Evolutionary conservation across 768 basidiomycete species (phyloP).

Genomic region (Leccinum rimulosum): DNA sequence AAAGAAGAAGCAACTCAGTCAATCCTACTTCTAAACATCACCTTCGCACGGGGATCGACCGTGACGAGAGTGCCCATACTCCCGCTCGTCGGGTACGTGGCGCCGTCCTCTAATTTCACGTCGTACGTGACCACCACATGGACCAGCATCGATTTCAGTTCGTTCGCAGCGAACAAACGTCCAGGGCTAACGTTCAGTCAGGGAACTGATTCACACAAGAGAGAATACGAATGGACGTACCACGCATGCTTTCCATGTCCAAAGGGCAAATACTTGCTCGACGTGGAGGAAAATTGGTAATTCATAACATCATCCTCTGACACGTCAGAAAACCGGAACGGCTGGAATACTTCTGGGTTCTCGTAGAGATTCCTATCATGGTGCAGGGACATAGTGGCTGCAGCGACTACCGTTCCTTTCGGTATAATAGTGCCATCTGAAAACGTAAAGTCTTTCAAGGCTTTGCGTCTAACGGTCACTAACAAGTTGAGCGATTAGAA

Average conservation of each 20-base stretch:
- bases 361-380: neutral
- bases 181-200: conserved; percentile 7
- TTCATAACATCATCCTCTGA: neutral
- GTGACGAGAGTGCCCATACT: neutral
- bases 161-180: conserved; percentile 43
- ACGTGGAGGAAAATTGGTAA: neutral
- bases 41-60: conserved; percentile 1
- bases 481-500: neutral
- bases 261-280: neutral
- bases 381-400: neutral
- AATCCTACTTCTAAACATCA: conserved; percentile 15
- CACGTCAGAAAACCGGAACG: neutral
- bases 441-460: neutral
- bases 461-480: neutral
- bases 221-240: neutral
- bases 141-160: conserved; percentile 48
- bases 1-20: neutral
- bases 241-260: neutral
- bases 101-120: conserved; percentile 10
- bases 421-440: neutral
- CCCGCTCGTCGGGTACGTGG: neutral
- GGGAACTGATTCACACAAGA: neutral
- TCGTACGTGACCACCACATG: conserved; percentile 37
- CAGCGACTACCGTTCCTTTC: neutral
- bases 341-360: neutral